A percentile compares a stretch with the other conserved stretches of the same genome.
Evolutionary conservation across 805 yeast genomes (phyloP).

Genomic region (Candida manassasensis): DNA sequence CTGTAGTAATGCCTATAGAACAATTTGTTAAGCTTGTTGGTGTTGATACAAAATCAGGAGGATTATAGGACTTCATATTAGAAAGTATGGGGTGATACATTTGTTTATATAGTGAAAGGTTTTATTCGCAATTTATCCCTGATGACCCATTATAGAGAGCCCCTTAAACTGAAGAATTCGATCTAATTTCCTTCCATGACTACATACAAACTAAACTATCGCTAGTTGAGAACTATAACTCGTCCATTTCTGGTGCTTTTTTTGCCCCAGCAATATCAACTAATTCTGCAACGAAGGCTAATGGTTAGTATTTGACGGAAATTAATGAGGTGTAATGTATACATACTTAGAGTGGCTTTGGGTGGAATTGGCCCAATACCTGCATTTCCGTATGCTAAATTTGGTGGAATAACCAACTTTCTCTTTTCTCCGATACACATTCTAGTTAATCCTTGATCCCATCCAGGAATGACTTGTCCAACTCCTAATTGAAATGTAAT

Average conservation of each 20-base stretch:
- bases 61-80: too few relatives aligned
- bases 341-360: conserved; percentile 56
- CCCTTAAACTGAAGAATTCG: too few relatives aligned
- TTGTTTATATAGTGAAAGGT: too few relatives aligned
- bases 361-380: conserved; percentile 81
- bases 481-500: conserved; percentile 67
- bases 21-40: too few relatives aligned
- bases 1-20: too few relatives aligned
- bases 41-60: too few relatives aligned
- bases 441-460: conserved; percentile 75
- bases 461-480: conserved; percentile 80
- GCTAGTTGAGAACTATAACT: too few relatives aligned
- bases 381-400: conserved; percentile 68
- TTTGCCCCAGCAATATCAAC: conserved; percentile 44
- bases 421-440: conserved; percentile 91
- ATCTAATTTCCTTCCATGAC: too few relatives aligned
- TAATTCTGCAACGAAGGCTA: conserved; percentile 59
- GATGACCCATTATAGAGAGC: too few relatives aligned
- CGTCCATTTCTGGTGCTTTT: conserved; percentile 7
- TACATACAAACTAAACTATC: too few relatives aligned
- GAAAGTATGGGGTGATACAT: too few relatives aligned
- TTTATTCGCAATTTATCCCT: too few relatives aligned
- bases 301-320: conserved; percentile 14
- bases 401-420: conserved; percentile 72
- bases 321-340: neutral